Percentiles rank a stretch among this genome's conserved stretches.
These are phyloP conservation scores for Wakefieldia striispora DNA, from an alignment of 768 basidiomycete genomes.

Conservation along the genomic window DNA sequence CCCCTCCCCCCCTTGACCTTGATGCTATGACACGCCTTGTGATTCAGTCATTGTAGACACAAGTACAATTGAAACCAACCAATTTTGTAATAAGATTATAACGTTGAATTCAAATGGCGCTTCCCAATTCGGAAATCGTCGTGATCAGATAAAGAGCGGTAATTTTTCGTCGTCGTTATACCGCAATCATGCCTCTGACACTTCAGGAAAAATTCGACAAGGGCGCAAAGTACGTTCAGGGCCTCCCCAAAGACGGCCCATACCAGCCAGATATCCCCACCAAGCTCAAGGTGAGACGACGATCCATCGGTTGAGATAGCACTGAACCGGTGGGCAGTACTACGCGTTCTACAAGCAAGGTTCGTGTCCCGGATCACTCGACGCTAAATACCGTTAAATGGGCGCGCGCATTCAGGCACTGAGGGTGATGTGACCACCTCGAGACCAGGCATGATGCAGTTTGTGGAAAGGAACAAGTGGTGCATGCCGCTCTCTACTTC, in stretches of 20 bases:
- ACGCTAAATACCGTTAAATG: background rate
- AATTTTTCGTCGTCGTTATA: background rate
- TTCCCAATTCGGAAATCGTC: background rate
- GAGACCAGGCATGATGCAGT: constrained; percentile 78
- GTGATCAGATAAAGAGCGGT: constrained; percentile 19
- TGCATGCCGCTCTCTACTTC: constrained; percentile 27
- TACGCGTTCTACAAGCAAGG: constrained; percentile 96
- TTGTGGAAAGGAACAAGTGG: constrained; percentile 90
- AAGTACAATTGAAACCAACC: background rate
- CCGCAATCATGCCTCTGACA: constrained; percentile 49
- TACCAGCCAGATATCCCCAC: constrained; percentile 72
- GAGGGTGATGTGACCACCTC: constrained; percentile 66
- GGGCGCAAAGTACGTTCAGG: constrained; percentile 64
- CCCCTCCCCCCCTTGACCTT: too few relatives aligned
- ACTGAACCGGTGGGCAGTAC: constrained; percentile 55
- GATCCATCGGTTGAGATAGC: background rate
- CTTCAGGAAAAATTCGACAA: constrained; percentile 63
- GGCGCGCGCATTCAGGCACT: constrained; percentile 49
- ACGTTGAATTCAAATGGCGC: constrained; percentile 8
- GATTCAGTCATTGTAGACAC: too few relatives aligned
- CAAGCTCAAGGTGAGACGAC: constrained; percentile 70
- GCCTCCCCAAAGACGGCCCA: constrained; percentile 69
- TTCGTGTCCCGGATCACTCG: constrained; percentile 26
- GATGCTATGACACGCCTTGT: too few relatives aligned
- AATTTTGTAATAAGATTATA: constrained; percentile 4